Percentiles rank a stretch among this genome's conserved stretches.
Evolutionary conservation across 2,329 filamentous ascomycete genomes (phyloP).

Genomic region (Pseudogymnoascus sp.): DNA sequence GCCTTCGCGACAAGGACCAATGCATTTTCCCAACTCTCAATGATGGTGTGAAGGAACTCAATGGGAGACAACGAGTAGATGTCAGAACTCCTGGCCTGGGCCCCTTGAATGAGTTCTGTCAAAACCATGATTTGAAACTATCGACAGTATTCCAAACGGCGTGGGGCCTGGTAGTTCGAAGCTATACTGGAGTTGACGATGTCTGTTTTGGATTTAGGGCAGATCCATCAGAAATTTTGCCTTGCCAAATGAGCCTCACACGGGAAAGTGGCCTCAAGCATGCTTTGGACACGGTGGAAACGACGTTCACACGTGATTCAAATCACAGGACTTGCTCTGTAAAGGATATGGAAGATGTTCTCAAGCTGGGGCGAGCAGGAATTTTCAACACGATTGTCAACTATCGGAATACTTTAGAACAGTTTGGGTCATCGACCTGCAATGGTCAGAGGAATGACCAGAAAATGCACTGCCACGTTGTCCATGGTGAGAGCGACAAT

Average conservation of each 20-base stretch:
- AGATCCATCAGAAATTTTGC: constrained; percentile 21
- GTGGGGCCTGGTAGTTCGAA: constrained; percentile 43
- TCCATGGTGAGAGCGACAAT: neutral
- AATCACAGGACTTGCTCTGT: neutral
- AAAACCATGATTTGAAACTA: neutral
- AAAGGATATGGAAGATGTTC: constrained; percentile 10
- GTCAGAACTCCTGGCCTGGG: neutral
- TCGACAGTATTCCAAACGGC: constrained; percentile 37
- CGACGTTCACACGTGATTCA: neutral
- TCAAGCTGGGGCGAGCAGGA: neutral
- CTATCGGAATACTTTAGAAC: too few species aligned
- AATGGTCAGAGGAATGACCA: neutral
- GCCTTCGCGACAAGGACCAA: neutral
- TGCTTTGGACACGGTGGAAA: neutral
- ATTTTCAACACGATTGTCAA: neutral
- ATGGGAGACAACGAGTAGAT: neutral
- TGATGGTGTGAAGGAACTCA: neutral
- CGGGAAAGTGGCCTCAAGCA: neutral
- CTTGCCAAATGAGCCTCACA: too few species aligned
- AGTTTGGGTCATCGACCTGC: too few species aligned
- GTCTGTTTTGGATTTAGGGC: constrained; percentile 41
- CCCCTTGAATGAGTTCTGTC: neutral
- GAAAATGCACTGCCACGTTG: neutral
- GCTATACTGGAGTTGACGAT: constrained; percentile 39
- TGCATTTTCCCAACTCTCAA: neutral